Percentiles rank a stretch among this genome's conserved stretches.
Evolutionary conservation across 2,329 filamentous ascomycete species (phyloP).

Genomic region (Ascochyta koolunga): DNA sequence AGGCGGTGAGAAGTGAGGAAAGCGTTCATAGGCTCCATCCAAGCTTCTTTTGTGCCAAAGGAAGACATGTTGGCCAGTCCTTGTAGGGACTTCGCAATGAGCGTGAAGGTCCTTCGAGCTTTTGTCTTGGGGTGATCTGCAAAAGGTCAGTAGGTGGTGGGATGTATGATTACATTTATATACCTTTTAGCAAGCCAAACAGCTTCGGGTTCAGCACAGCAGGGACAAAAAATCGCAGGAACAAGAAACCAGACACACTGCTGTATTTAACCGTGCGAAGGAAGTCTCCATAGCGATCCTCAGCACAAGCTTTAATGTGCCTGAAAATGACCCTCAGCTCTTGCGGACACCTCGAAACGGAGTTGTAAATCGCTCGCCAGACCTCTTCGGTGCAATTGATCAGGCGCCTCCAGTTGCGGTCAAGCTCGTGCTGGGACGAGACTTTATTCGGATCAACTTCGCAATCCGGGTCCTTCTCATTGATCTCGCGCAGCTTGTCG

Average conservation of each 20-base stretch:
- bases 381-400: conserved; percentile 79
- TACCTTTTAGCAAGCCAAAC: conserved; percentile 80
- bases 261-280: conserved; percentile 88
- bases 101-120: conserved; percentile 84
- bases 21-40: conserved; percentile 98
- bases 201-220: conserved; percentile 96
- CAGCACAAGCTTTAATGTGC: conserved; percentile 89
- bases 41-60: conserved; percentile 94
- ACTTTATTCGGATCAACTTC: conserved; percentile 92
- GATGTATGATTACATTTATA: conserved; percentile 12
- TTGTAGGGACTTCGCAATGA: conserved; percentile 91
- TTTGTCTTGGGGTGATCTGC: conserved; percentile 80
- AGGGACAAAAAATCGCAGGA: conserved; percentile 92
- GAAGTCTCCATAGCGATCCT: conserved; percentile 93
- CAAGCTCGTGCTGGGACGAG: conserved; percentile 69
- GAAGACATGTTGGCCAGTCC: conserved; percentile 88
- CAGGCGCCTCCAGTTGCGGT: conserved; percentile 81
- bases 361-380: conserved; percentile 81
- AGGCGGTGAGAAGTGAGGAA: conserved; percentile 78
- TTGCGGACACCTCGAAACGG: conserved; percentile 75
- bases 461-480: conserved; percentile 87
- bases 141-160: conserved; percentile 12
- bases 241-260: conserved; percentile 92
- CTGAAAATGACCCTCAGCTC: conserved; percentile 87
- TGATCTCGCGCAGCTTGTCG: conserved; percentile 88